A percentile compares a stretch with the other conserved stretches of the same genome.
Evolutionary conservation across 1,284 basidiomycete genomes (phyloP).

Genomic region (Ustilago bromivora): DNA sequence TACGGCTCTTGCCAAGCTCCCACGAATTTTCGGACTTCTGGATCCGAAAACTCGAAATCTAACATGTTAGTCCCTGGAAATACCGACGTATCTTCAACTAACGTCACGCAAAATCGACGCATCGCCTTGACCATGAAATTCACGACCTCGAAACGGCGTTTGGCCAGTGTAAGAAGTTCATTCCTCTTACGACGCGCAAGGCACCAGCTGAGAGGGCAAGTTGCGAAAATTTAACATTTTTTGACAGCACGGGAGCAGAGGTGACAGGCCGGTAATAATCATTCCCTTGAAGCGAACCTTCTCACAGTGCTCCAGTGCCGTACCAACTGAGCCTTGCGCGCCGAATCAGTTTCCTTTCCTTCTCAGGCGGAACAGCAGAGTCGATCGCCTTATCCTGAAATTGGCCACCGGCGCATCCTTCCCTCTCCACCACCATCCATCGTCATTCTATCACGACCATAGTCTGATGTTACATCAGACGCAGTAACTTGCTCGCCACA

Average conservation of each 20-base stretch:
- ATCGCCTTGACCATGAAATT: no score
- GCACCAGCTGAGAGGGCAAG: slow-evolving; percentile 6
- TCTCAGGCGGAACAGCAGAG: neutral
- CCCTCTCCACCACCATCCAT: slow-evolving; percentile 34
- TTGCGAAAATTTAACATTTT: slow-evolving; percentile 5
- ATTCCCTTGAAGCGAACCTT: neutral
- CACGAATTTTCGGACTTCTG: no score
- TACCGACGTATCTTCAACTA: no score
- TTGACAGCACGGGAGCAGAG: neutral
- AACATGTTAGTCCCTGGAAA: no score
- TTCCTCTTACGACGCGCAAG: neutral
- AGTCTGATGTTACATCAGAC: slow-evolving; percentile 22
- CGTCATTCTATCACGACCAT: slow-evolving; percentile 16
- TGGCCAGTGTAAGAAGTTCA: no score
- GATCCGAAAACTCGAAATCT: no score
- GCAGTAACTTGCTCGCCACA: neutral
- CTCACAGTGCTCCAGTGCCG: slow-evolving; percentile 11
- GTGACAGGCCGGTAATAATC: neutral
- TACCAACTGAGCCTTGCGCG: slow-evolving; percentile 13
- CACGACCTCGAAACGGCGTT: no score
- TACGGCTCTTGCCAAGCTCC: no score
- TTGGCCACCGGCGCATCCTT: slow-evolving; percentile 2
- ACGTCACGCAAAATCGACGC: no score
- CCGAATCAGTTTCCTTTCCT: neutral
- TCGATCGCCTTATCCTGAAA: neutral